Evolutionary conservation across 768 basidiomycete genomes (phyloP).

Genomic region (Tricholoma saponaceum): DNA sequence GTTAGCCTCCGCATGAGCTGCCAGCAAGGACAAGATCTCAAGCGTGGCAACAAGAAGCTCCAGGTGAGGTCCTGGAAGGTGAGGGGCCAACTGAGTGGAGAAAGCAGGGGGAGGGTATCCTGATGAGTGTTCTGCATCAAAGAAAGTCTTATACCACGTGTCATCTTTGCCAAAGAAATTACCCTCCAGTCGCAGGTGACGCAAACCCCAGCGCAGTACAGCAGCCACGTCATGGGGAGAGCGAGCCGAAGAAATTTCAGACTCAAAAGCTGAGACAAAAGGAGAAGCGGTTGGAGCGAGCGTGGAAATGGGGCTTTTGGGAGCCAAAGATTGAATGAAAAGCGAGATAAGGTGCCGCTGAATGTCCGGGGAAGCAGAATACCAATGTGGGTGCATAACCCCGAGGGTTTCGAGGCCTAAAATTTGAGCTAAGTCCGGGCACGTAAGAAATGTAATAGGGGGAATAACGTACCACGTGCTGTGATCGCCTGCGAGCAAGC

Average conservation of each 20-base stretch:
- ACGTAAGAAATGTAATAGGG: slow-evolving; percentile 6
- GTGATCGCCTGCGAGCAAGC: slow-evolving; percentile 66
- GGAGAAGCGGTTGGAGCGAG: slow-evolving; percentile 49
- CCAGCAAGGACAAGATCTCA: slow-evolving; percentile 63
- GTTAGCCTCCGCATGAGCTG: slow-evolving; percentile 68
- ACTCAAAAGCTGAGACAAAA: slow-evolving; percentile 50
- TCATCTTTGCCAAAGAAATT: slow-evolving; percentile 57
- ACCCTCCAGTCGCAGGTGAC: slow-evolving; percentile 64
- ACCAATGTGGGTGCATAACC: slow-evolving; percentile 84
- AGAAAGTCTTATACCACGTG: slow-evolving; percentile 67
- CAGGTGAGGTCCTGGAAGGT: slow-evolving; percentile 52
- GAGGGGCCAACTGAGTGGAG: slow-evolving; percentile 56
- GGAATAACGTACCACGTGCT: slow-evolving; percentile 50
- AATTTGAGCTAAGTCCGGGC: slow-evolving; percentile 5
- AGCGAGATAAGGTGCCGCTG: slow-evolving; percentile 68
- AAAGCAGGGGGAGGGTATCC: slow-evolving; percentile 65
- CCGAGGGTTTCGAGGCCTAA: slow-evolving; percentile 79
- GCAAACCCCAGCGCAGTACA: slow-evolving; percentile 76
- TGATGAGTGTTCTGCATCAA: slow-evolving; percentile 50
- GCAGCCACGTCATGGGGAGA: slow-evolving; percentile 77
- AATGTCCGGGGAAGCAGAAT: slow-evolving; percentile 65
- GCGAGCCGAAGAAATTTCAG: slow-evolving; percentile 59
- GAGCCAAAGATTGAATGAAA: slow-evolving; percentile 62
- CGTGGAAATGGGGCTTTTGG: slow-evolving; percentile 40
- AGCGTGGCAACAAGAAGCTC: slow-evolving; percentile 56